Evolutionary conservation across 2,329 filamentous ascomycete species (phyloP).

Genomic region (Diplodia corticola): DNA sequence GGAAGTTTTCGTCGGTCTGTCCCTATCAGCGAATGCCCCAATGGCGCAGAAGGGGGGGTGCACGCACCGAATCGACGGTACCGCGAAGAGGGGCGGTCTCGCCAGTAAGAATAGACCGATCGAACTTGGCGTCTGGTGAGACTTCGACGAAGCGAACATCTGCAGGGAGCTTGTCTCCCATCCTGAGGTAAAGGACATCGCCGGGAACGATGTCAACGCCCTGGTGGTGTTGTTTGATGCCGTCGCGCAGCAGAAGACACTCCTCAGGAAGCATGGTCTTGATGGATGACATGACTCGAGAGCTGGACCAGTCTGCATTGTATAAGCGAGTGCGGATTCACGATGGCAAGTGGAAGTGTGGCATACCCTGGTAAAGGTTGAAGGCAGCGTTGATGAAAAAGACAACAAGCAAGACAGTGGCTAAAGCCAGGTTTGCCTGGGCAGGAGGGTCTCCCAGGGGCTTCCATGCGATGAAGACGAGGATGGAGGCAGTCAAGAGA

Average conservation of each 20-base stretch:
- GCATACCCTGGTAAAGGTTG: conserved; percentile 54
- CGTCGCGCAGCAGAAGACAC: conserved; percentile 65
- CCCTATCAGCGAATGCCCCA: background rate
- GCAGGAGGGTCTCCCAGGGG: conserved; percentile 73
- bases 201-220: conserved; percentile 69
- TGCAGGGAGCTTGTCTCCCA: conserved; percentile 72
- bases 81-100: conserved; percentile 66
- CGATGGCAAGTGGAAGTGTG: conserved; percentile 30
- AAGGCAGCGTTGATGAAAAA: conserved; percentile 59
- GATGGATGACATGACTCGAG: conserved; percentile 75
- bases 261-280: conserved; percentile 77
- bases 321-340: conserved; percentile 53
- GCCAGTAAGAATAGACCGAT: conserved; percentile 71
- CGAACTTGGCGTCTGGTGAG: conserved; percentile 69
- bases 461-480: conserved; percentile 77
- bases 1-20: conserved; percentile 64
- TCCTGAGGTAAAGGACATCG: conserved; percentile 67
- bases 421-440: conserved; percentile 69
- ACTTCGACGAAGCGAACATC: conserved; percentile 70
- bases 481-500: conserved; percentile 65
- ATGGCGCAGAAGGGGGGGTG: too few species aligned
- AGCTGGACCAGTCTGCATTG: conserved; percentile 67
- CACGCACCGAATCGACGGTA: conserved; percentile 55
- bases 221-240: conserved; percentile 50
- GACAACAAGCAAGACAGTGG: conserved; percentile 70